phyloP scores from a whole-genome alignment of 805 yeast genomes.

The Cyberlindnera lachancei region DNA sequence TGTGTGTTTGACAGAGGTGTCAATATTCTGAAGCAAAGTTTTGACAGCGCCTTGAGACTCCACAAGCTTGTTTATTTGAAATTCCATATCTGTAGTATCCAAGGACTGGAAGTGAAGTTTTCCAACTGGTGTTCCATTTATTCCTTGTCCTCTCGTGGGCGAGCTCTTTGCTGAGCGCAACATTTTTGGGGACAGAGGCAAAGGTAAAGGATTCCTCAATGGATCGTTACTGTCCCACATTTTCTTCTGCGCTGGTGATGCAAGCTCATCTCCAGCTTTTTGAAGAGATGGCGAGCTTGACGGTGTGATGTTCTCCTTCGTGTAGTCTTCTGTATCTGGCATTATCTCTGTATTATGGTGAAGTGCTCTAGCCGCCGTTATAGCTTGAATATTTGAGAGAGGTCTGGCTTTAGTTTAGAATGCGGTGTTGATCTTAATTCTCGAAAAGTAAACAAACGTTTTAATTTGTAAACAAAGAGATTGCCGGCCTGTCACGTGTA shows the following conservation, averaged over 20 bases:
- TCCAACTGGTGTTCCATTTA: constrained; percentile 16
- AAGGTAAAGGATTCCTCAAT: constrained; percentile 32
- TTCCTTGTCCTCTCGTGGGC: constrained; percentile 4
- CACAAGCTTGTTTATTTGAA: constrained; percentile 21
- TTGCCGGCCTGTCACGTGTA: constrained; percentile 7
- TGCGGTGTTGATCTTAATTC: background rate
- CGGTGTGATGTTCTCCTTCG: constrained; percentile 14
- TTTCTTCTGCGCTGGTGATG: constrained; percentile 14
- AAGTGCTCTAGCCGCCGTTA: background rate
- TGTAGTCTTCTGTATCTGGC: constrained; percentile 1
- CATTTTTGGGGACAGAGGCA: constrained; percentile 34
- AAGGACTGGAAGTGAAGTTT: constrained; percentile 16
- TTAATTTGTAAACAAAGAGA: background rate
- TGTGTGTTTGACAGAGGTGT: constrained; percentile 21
- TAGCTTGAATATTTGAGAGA: no score
- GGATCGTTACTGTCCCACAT: constrained; percentile 36
- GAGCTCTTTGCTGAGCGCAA: constrained; percentile 18
- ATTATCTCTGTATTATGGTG: background rate
- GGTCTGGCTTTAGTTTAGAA: no score
- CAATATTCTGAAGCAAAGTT: constrained; percentile 21
- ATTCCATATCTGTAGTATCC: constrained; percentile 18
- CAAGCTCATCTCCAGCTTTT: constrained; percentile 4
- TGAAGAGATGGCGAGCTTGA: constrained; percentile 10
- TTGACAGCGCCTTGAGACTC: constrained; percentile 25
- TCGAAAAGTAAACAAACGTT: constrained; percentile 12